Conservation (phyloP, 1,284 basidiomycete genomes). For the Cutaneotrichosporon dermatis region DNA sequence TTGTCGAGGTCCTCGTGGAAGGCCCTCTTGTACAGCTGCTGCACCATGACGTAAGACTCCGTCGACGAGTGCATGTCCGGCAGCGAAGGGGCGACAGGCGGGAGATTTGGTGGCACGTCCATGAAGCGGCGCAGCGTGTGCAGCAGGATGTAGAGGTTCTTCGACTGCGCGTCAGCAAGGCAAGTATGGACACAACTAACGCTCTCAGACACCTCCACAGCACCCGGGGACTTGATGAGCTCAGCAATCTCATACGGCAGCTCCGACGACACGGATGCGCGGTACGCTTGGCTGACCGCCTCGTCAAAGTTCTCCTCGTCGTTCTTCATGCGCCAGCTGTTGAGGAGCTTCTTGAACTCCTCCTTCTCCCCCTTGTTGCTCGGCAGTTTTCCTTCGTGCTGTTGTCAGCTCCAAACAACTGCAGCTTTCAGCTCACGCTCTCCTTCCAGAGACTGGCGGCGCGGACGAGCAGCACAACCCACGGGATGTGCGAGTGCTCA, state of each 20-base stretch:
- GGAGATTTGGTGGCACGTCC: slow-evolving; percentile 51
- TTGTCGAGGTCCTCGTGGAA: slow-evolving; percentile 35
- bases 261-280: slow-evolving; percentile 63
- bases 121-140: slow-evolving; percentile 62
- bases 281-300: slow-evolving; percentile 73
- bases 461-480: slow-evolving; percentile 77
- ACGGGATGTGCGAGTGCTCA: slow-evolving; percentile 81
- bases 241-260: slow-evolving; percentile 63
- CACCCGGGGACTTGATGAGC: slow-evolving; percentile 62
- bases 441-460: slow-evolving; percentile 75
- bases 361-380: slow-evolving; percentile 63
- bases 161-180: slow-evolving; percentile 43
- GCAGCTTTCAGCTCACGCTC: slow-evolving; percentile 22
- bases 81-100: slow-evolving; percentile 64
- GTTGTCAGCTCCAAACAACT: slow-evolving; percentile 2
- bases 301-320: slow-evolving; percentile 98
- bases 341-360: slow-evolving; percentile 63
- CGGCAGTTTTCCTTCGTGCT: slow-evolving; percentile 33
- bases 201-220: slow-evolving; percentile 46
- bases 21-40: slow-evolving; percentile 46
- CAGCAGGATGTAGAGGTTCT: slow-evolving; percentile 83
- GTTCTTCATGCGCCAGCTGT: slow-evolving; percentile 52
- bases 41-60: slow-evolving; percentile 57
- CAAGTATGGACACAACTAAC: slow-evolving; percentile 29
- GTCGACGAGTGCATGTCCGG: slow-evolving; percentile 98